Conservation (phyloP, 2,329 filamentous ascomycete species). For the Lachnellula suecica region DNA sequence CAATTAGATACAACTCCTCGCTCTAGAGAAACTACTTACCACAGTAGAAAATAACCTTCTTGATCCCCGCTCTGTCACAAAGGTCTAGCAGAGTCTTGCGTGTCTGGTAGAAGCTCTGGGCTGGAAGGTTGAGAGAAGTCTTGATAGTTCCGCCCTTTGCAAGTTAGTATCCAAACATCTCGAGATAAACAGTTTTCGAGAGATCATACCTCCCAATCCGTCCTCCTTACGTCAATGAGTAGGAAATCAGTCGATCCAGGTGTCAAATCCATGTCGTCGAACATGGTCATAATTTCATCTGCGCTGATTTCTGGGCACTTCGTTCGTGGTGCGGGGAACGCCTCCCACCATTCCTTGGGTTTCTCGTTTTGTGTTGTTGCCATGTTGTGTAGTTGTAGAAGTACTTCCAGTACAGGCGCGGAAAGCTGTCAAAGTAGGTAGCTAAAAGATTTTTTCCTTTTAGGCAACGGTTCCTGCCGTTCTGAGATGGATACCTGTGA, state of each 20-base stretch:
- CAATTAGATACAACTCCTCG: neutral
- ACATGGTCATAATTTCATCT: slow-evolving; percentile 40
- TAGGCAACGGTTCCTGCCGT: neutral
- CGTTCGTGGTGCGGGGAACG: slow-evolving; percentile 44
- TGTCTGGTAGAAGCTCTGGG: slow-evolving; percentile 53
- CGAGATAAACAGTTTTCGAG: no score
- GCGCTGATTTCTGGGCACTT: slow-evolving; percentile 38
- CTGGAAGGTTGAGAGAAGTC: slow-evolving; percentile 57
- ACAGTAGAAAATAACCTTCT: slow-evolving; percentile 54
- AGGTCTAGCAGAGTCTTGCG: slow-evolving; percentile 48
- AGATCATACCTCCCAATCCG: slow-evolving; percentile 45
- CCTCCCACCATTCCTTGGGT: slow-evolving; percentile 24
- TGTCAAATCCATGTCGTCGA: slow-evolving; percentile 38
- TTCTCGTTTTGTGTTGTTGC: slow-evolving; percentile 11
- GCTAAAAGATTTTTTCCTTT: neutral
- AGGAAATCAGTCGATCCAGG: slow-evolving; percentile 39
- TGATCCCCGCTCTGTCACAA: slow-evolving; percentile 48
- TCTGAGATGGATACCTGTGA: neutral
- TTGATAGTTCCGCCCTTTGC: slow-evolving; percentile 57
- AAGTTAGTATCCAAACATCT: no score
- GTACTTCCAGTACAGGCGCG: neutral
- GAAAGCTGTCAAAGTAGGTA: neutral
- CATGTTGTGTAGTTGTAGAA: slow-evolving; percentile 5
- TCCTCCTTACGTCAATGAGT: slow-evolving; percentile 53
- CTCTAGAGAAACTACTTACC: slow-evolving; percentile 38